These are phyloP conservation scores for Blastocystis sp. DNA, from an alignment of 352 stramenopile genomes.

Conservation along the genomic window DNA sequence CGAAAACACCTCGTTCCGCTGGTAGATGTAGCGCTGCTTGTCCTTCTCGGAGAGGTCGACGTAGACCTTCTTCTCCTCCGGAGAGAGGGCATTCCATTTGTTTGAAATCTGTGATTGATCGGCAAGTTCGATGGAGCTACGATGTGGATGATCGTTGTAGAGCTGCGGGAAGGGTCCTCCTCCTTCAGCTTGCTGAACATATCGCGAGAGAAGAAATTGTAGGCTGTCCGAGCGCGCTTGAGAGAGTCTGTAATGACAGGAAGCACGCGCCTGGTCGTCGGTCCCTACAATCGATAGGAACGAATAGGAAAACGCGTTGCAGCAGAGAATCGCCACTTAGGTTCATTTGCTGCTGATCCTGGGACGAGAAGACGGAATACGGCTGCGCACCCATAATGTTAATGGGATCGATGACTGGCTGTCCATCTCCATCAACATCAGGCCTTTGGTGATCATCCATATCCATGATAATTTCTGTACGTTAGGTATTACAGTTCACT, in stretches of 20 bases:
- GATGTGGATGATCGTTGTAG: constrained; percentile 8
- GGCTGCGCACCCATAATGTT: not conserved
- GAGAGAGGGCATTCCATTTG: constrained; percentile 33
- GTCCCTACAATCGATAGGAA: not conserved
- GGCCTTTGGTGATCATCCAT: not conserved
- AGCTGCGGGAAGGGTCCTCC: not conserved
- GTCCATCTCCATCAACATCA: not conserved
- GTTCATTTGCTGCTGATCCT: constrained; percentile 18
- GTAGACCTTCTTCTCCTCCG: constrained; percentile 16
- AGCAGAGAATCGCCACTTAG: not conserved
- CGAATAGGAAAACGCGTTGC: not conserved
- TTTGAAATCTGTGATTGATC: not conserved
- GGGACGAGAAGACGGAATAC: not conserved
- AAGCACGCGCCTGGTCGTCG: not conserved
- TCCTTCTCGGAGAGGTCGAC: constrained; percentile 7
- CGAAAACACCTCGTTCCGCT: not conserved
- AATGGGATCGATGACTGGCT: not conserved
- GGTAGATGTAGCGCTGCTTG: constrained; percentile 21
- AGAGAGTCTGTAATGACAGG: not conserved
- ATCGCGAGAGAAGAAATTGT: constrained; percentile 48
- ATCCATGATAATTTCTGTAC: not conserved
- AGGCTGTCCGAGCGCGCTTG: constrained; percentile 22
- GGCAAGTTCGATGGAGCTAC: not conserved
- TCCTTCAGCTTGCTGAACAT: constrained; percentile 66
- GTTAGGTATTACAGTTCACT: too few species aligned